These are phyloP conservation scores for Torrubiella hemipterigena DNA, from an alignment of 2,329 filamentous ascomycete species.

Conservation along the genomic window DNA sequence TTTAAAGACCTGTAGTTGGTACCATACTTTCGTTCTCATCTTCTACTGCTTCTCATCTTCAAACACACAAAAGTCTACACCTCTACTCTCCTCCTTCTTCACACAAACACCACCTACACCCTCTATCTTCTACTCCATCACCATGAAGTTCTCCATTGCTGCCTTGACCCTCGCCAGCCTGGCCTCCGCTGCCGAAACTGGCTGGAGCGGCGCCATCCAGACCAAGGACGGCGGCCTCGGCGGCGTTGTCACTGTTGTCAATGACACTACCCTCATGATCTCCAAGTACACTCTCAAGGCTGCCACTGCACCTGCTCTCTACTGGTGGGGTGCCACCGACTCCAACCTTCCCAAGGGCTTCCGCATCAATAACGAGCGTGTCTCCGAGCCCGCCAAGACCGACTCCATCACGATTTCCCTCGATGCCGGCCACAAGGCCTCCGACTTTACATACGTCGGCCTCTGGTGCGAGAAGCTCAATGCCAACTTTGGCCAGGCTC, in stretches of 20 bases:
- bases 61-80: not conserved
- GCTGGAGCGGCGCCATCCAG: constrained; percentile 10
- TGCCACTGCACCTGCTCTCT: constrained; percentile 14
- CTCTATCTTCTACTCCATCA: too few relatives aligned
- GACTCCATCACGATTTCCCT: constrained; percentile 11
- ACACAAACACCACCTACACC: not conserved
- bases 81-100: not conserved
- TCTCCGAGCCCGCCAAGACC: constrained; percentile 8
- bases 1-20: too few relatives aligned
- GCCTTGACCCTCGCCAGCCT: constrained; percentile 5
- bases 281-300: constrained; percentile 12
- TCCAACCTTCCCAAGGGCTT: constrained; percentile 11
- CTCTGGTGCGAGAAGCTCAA: constrained; percentile 13
- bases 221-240: constrained; percentile 13
- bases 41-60: too few relatives aligned
- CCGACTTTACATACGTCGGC: constrained; percentile 12
- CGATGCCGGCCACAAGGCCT: constrained; percentile 12
- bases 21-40: too few relatives aligned
- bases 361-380: constrained; percentile 14
- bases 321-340: constrained; percentile 15
- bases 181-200: constrained; percentile 7
- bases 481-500: constrained; percentile 13
- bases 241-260: constrained; percentile 11
- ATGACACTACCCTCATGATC: constrained; percentile 11
- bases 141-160: not conserved